Percentiles rank a stretch among this genome's conserved stretches.
phyloP scores from a whole-genome alignment of 257 asterid species.

The Primulina huaijiensis region DNA sequence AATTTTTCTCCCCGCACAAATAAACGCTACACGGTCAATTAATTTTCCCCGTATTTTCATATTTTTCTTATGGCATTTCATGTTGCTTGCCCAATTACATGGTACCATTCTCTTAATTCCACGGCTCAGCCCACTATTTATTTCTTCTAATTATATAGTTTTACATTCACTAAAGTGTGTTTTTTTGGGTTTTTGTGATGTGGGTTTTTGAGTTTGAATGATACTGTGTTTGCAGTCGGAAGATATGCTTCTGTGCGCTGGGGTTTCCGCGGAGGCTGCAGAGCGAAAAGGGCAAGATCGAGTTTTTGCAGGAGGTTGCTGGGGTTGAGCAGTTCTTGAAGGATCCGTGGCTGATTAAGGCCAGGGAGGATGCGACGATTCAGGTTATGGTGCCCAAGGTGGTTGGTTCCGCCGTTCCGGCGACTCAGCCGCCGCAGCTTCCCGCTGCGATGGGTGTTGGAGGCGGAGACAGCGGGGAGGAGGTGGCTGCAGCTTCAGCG shows the following conservation, averaged over 20 bases:
- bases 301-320: slow-evolving; percentile 59
- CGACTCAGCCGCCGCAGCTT: slow-evolving; percentile 31
- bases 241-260: slow-evolving; percentile 72
- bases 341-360: slow-evolving; percentile 83
- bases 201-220: slow-evolving; percentile 31
- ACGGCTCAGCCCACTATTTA: slow-evolving; percentile 20
- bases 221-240: slow-evolving; percentile 62
- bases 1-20: slow-evolving; percentile 17
- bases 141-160: neutral
- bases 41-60: slow-evolving; percentile 20
- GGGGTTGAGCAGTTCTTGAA: slow-evolving; percentile 73
- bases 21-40: slow-evolving; percentile 23
- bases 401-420: slow-evolving; percentile 37
- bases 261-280: slow-evolving; percentile 71
- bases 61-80: slow-evolving; percentile 79
- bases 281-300: slow-evolving; percentile 56
- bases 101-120: slow-evolving; percentile 48
- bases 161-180: slow-evolving; percentile 28
- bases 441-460: slow-evolving; percentile 21
- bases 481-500: slow-evolving; percentile 60
- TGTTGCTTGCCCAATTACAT: slow-evolving; percentile 99
- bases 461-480: slow-evolving; percentile 42
- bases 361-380: slow-evolving; percentile 61
- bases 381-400: slow-evolving; percentile 91
- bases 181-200: slow-evolving; percentile 25